Conservation (phyloP, 2,329 filamentous ascomycete genomes). For the Fusarium torulosum region DNA sequence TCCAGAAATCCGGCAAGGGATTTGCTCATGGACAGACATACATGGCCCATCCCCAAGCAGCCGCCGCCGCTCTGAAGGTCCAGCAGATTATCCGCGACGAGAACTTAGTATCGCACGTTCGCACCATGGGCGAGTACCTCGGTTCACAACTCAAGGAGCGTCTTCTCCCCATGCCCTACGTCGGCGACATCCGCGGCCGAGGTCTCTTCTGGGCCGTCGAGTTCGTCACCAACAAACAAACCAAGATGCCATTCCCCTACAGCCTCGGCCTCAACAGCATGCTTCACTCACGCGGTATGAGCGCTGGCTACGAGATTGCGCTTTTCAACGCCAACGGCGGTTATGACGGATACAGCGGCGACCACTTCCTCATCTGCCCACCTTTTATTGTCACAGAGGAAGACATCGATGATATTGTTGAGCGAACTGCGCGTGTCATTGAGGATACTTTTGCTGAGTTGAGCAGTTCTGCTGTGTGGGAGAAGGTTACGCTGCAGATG, state of each 20-base stretch:
- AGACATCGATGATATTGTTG: slow-evolving; percentile 41
- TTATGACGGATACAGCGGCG: slow-evolving; percentile 41
- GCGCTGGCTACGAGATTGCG: slow-evolving; percentile 34
- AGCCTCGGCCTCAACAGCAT: slow-evolving; percentile 23
- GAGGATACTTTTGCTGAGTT: slow-evolving; percentile 39
- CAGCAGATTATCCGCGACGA: slow-evolving; percentile 34
- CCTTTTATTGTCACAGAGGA: slow-evolving; percentile 34
- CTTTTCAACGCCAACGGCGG: slow-evolving; percentile 42
- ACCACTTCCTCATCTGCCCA: slow-evolving; percentile 40
- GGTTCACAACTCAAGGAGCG: slow-evolving; percentile 31
- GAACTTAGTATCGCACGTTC: slow-evolving; percentile 12
- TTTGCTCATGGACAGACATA: slow-evolving; percentile 40
- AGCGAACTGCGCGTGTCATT: slow-evolving; percentile 31
- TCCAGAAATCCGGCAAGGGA: slow-evolving; percentile 29
- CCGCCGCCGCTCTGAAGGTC: slow-evolving; percentile 29
- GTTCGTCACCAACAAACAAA: slow-evolving; percentile 41
- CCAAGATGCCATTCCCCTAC: slow-evolving; percentile 37
- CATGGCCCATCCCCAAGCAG: slow-evolving; percentile 35
- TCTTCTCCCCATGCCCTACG: slow-evolving; percentile 15
- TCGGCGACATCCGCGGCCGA: slow-evolving; percentile 41
- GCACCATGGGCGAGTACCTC: slow-evolving; percentile 29
- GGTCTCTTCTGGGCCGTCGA: slow-evolving; percentile 42
- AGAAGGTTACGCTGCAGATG: slow-evolving; percentile 38
- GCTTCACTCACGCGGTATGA: slow-evolving; percentile 39
- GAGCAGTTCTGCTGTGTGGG: slow-evolving; percentile 23